phyloP scores from a whole-genome alignment of 257 asterid genomes.

The Nicotiana noctiflora region DNA sequence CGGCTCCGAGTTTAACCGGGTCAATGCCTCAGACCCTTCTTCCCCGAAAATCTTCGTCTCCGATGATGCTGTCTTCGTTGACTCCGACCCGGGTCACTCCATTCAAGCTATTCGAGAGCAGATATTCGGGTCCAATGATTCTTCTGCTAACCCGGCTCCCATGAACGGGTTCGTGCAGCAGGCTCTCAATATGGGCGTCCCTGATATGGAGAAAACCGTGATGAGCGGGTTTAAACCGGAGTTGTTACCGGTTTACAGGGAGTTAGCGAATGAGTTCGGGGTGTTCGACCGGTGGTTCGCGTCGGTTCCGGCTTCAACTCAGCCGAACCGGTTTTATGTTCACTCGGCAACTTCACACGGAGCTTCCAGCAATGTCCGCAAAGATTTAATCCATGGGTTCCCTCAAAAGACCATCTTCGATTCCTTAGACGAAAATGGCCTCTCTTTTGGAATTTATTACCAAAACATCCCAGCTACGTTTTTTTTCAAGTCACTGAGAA shows the following conservation, averaged over 20 bases:
- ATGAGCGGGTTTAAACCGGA: slow-evolving; percentile 93
- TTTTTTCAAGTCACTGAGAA: slow-evolving; percentile 68
- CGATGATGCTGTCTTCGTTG: slow-evolving; percentile 60
- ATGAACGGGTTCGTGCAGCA: slow-evolving; percentile 98
- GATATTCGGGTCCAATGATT: slow-evolving; percentile 63
- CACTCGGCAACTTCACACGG: slow-evolving; percentile 99
- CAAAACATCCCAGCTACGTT: slow-evolving; percentile 92
- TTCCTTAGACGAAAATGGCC: slow-evolving; percentile 73
- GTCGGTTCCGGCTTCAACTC: slow-evolving; percentile 94
- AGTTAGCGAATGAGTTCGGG: slow-evolving; percentile 68
- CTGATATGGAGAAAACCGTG: slow-evolving; percentile 51
- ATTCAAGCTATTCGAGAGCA: slow-evolving; percentile 92
- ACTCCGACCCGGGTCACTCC: slow-evolving; percentile 93
- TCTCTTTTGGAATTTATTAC: slow-evolving; percentile 78
- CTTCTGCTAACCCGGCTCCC: slow-evolving; percentile 72
- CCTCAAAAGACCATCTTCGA: slow-evolving; percentile 97
- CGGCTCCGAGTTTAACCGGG: slow-evolving; percentile 66
- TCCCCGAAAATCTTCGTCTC: slow-evolving; percentile 45
- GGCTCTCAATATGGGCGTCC: slow-evolving; percentile 69
- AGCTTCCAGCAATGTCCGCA: slow-evolving; percentile 88
- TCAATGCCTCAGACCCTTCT: slow-evolving; percentile 64
- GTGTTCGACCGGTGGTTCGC: slow-evolving; percentile 94
- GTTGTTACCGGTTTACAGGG: slow-evolving; percentile 58
- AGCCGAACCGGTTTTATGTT: slow-evolving; percentile 88
- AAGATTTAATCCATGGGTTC: slow-evolving; percentile 76